Evolutionary conservation across 2,329 filamentous ascomycete genomes (phyloP).

Genomic region (Tolypocladium album): DNA sequence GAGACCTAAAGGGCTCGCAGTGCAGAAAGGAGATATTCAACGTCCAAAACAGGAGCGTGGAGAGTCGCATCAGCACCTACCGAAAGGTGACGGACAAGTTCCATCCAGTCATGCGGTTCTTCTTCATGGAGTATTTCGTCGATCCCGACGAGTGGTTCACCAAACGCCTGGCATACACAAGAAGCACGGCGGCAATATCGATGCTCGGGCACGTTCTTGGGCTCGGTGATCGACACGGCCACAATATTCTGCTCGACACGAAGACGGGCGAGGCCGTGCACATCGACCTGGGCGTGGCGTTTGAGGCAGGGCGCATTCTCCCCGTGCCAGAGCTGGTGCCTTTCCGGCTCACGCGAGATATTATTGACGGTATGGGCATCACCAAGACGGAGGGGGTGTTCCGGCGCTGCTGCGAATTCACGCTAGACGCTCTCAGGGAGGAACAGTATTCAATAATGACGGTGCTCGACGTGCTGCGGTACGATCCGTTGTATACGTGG

Average conservation of each 20-base stretch:
- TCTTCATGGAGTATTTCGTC: slow-evolving; percentile 90
- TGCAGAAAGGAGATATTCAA: slow-evolving; percentile 73
- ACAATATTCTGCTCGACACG: slow-evolving; percentile 90
- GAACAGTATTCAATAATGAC: slow-evolving; percentile 98
- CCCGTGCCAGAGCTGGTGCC: slow-evolving; percentile 93
- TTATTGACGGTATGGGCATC: slow-evolving; percentile 95
- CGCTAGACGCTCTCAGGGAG: slow-evolving; percentile 84
- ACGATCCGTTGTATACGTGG: slow-evolving; percentile 95
- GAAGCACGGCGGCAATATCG: slow-evolving; percentile 87
- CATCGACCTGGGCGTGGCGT: slow-evolving; percentile 93
- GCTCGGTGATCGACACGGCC: slow-evolving; percentile 85
- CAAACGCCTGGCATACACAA: slow-evolving; percentile 79
- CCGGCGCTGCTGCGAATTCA: slow-evolving; percentile 96
- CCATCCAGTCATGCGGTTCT: slow-evolving; percentile 89
- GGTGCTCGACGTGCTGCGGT: slow-evolving; percentile 92
- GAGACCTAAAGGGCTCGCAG: slow-evolving; percentile 63
- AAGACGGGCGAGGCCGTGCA: slow-evolving; percentile 90
- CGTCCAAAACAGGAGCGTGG: slow-evolving; percentile 58
- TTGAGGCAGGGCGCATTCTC: slow-evolving; percentile 91
- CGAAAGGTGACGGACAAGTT: slow-evolving; percentile 71
- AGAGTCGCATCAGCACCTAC: slow-evolving; percentile 64
- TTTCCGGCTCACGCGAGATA: slow-evolving; percentile 86
- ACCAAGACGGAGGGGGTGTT: slow-evolving; percentile 94
- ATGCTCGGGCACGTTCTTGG: slow-evolving; percentile 91
- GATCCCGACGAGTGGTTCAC: slow-evolving; percentile 96